Base-by-base conservation (phyloP, 805 yeast genomes). In the Metschnikowia orientalis region DNA sequence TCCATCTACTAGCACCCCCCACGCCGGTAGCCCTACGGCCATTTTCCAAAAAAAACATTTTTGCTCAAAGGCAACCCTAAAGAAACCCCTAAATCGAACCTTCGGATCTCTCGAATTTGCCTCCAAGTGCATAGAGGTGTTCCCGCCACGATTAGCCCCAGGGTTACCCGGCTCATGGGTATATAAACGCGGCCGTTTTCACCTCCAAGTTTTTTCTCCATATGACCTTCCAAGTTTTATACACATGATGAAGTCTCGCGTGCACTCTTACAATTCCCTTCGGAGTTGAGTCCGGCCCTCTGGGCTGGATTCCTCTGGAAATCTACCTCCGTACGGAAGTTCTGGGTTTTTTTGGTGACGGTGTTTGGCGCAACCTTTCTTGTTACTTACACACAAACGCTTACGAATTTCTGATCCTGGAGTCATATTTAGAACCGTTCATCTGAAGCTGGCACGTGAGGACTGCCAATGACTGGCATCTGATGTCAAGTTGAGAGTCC, bases 211-310 rank as follows among this genome's bases (percentile, higher is more conserved):
- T 54, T 23, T 35, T 40, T 47, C 51, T 45, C 57, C 59, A 54
- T 67, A 72, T 72, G 76, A 71, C 80, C 77, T 74, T 76, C 80
- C 75, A 73, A 73, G 77, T 74, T 74, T 73, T 70, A 71, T 61
- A 69, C 66, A 61, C 46, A 71, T 74, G 80, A 74, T 74, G 80
- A 74, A 68, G 61, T 59, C 75, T 71, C 69, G 71, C 78, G 78
- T 75, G 47, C 54, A 45, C 54, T 50, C 68, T 51, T 43, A 64
- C 69, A 52, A 51, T 56, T 57, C 69, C 71, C 71, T 56, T 42
- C 34, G 50, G 51, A 40, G 70, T 65, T 61, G 71, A 62, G 67
- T 61, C 44, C 43, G 50, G 45, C 30, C 18, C 19, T 25, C 30
- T 29, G 33, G 29, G 15, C 47, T 41, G 34, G 61, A 59, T 54